These are phyloP conservation scores for Abrus pulchellus DNA, from an alignment of 306 rosid species.

Conservation along the genomic window DNA sequence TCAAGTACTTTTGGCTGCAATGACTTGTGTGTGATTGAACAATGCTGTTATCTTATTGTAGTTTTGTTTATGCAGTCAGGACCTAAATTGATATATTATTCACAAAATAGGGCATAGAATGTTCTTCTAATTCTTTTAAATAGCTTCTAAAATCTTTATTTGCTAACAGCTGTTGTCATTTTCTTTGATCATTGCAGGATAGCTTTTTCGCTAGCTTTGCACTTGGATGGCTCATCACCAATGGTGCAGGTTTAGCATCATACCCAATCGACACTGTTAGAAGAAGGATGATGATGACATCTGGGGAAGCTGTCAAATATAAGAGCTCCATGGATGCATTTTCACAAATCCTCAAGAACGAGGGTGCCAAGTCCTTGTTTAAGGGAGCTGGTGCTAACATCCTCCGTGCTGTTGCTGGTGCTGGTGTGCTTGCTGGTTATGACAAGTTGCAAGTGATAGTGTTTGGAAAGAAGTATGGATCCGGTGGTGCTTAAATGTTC, in stretches of 20 bases:
- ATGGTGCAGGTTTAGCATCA: conserved; percentile 88
- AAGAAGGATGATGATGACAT: conserved; percentile 99
- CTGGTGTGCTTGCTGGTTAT: conserved; percentile 94
- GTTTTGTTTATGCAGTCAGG: too few species aligned
- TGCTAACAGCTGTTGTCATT: conserved; percentile 16
- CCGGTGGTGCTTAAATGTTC: conserved; percentile 68
- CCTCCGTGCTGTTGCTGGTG: conserved; percentile 88
- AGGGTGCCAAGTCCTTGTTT: conserved; percentile 86
- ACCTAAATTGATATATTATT: too few species aligned
- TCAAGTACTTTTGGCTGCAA: not conserved
- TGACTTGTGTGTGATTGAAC: not conserved
- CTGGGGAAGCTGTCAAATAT: conserved; percentile 95
- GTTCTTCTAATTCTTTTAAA: not conserved
- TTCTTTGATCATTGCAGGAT: conserved; percentile 56
- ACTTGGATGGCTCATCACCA: conserved; percentile 69
- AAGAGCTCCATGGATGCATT: conserved; percentile 87
- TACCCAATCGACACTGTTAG: conserved; percentile 91
- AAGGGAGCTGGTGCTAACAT: conserved; percentile 98
- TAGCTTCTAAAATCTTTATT: not conserved
- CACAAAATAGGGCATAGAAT: not conserved
- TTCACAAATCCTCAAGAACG: conserved; percentile 76
- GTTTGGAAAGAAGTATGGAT: conserved; percentile 86
- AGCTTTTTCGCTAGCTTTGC: conserved; percentile 89
- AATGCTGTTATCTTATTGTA: too few species aligned
- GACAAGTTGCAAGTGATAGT: conserved; percentile 80